Base-by-base conservation (phyloP, 768 basidiomycete genomes). In the Daedaleopsis sinensis region DNA sequence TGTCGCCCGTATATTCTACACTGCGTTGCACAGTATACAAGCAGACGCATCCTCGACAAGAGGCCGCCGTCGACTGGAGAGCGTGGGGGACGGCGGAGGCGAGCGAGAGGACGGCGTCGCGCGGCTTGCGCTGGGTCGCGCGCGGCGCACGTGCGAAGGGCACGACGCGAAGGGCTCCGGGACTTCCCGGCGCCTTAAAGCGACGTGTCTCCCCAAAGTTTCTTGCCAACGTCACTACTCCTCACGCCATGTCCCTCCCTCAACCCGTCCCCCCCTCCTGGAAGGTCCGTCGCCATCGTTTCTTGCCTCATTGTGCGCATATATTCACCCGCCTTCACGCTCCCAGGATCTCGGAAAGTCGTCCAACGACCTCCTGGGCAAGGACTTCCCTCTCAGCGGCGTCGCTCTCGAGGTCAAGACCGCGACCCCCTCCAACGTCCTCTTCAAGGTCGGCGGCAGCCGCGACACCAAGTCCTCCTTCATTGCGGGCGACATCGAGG, bases 221-320 rank as follows among this genome's bases (percentile, higher is more conserved):
- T 67, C 57, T 55, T 61, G 61, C 57, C 68, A 69, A 66, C 62
- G 68, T 70, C 72, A 73, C 74, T 67, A 67, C 73, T 55, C 52
- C 65, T 54, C 60, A 49, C 69, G 76, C 72, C 78, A 94, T 94
- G 93, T 91, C 93, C 75, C 83, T 94, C 70, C 93, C 95, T 75
- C 95, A 96, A 72, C 93, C 95, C 65, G 95, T 97, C 70, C 95
- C 94, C 76, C 95, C 94, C 60, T 94, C 93, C 72, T 97, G 94
- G 94, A 96, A 96, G 88, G 94, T 90, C 67, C 38, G 77, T 74
- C n/a, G 38, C 39, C 52, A 11, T 39, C 50, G 47, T 62, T 49
- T 43, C 15, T 32, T 55, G 35, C 48, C 48, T 15, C 55, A 36
- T 18, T 50, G 37, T 36, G 52, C 37, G 12, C 53, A 58, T 16